Evolutionary conservation across 306 rosid genomes (phyloP), one percentile per base, ranked within the genome.

Genomic region (Canavalia ensiformis): DNA sequence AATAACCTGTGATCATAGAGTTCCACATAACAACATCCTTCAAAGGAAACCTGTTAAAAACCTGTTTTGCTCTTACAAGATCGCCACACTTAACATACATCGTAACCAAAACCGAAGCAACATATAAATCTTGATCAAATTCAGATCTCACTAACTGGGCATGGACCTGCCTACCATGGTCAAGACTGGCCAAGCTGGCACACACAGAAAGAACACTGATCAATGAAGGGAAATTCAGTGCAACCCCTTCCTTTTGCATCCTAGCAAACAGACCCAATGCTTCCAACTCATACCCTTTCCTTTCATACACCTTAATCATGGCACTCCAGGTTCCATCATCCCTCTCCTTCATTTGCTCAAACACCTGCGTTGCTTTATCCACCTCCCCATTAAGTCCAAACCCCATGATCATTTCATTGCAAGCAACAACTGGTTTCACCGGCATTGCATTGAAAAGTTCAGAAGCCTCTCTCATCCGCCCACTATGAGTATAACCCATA

Each of bases 11-110:
- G 81, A 90, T 86, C 77, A 90, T 90, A 49, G 94, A 86, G 82
- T 88, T 90, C 94, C 94, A 90, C 91, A 88, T 90, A 37, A 86
- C 88, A 77, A 78, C 83, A 78, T 90, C 91, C 82, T 86, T 90
- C 10, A 29, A 76, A 60, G 62, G 45, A 80, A 88, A 90, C 82
- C 84, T 84, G 76, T 78, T 74, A 65, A 90, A 90, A 50, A 84
- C 52, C 69, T 11, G 73, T 77, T 81, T 88, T 55, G 89, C 90
- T 78, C 83, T 88, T 65, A 77, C 84, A 65, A 88, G 90, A 80
- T 86, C 76, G 30, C 94, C 94, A 13, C 91, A 90, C 84, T 88
- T 90, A 55, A 86, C 78, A 80, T 90, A 90, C 91, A 90, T 84
- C 4, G 94, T 90, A 72, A 83, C 77, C 86, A 90, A 83, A 41